These are phyloP conservation scores for Trypanosoma avium DNA, from an alignment of 208 protist species.

Conservation along the genomic window DNA sequence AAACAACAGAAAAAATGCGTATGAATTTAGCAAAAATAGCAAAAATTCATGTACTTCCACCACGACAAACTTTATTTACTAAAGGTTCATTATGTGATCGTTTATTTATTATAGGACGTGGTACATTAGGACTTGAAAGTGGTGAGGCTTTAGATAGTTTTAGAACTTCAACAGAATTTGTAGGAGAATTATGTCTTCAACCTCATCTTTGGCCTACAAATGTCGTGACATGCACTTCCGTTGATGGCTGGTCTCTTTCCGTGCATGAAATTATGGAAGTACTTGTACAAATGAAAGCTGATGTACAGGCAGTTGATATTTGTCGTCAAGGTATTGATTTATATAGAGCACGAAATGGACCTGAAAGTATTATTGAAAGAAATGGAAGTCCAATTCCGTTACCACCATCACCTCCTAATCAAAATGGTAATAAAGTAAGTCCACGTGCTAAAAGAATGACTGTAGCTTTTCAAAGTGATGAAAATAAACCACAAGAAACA, in stretches of 20 bases:
- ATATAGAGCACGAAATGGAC: constrained; percentile 62
- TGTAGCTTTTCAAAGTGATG: too few relatives aligned
- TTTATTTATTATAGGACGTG: constrained; percentile 78
- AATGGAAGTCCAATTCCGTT: background rate
- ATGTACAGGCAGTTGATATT: constrained; percentile 73
- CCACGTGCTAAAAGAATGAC: background rate
- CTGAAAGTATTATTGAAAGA: constrained; percentile 53
- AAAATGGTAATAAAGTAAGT: background rate
- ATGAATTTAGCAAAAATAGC: constrained; percentile 53
- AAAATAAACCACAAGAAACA: too few relatives aligned
- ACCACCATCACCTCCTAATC: background rate
- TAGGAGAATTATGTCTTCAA: constrained; percentile 77
- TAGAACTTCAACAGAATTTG: constrained; percentile 38
- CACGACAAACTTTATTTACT: constrained; percentile 38
- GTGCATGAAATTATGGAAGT: constrained; percentile 40
- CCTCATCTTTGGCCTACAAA: constrained; percentile 72
- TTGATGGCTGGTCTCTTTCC: constrained; percentile 72
- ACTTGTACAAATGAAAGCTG: constrained; percentile 43
- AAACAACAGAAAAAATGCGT: constrained; percentile 75
- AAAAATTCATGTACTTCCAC: constrained; percentile 46
- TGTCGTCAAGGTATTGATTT: constrained; percentile 78
- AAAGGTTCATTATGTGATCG: constrained; percentile 52
- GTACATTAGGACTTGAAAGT: constrained; percentile 40
- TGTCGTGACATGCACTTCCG: constrained; percentile 60
- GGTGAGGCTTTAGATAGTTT: constrained; percentile 9